Base-by-base conservation (phyloP, 2,329 filamentous ascomycete species). In the Monosporascus sp. region DNA sequence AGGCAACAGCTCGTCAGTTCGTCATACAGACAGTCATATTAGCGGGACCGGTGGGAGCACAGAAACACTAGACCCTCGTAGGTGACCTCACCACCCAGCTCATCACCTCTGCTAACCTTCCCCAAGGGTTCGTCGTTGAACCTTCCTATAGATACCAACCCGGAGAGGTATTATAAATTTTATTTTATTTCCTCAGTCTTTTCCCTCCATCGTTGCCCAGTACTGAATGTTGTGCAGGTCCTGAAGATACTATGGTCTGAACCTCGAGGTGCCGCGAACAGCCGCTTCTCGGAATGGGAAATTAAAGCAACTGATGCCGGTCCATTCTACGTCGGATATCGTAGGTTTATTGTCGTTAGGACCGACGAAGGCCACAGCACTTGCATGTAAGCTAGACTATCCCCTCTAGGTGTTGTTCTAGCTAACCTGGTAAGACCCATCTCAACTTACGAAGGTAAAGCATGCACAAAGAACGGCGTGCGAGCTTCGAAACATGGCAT, bases 161-260 rank as follows among this genome's bases (percentile, higher is more conserved):
- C 5, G 65, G 65, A n/a, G 62, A 65, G 54, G 65, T 65, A 48
- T 59, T 42, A 47, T 18, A 14, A 11, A 5, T 34, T 11, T 15
- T 15, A 27, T 24, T 15, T n/a, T 18, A 7, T 3, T 27, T 18
- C 6, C 5, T 18, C 3, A 47, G 11, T 36, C 27, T 34, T 36
- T 25, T 14, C 15, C 2, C 24, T 49, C 36, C 14, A 36, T 36
- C 17, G 41, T 24, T 9, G 6, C 11, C n/a, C 11, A 2, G 34
- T 52, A 50, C 48, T 51, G 50, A 53, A 20, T 39, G 7, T 11
- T 15, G 31, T 41, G 20, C 51, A 80, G 78, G 75, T 83, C 18
- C 79, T 82, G 65, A 83, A 82, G 59, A 72, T 80, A 2, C 63
- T 76, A 18, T 83, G 80, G 79, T 72, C 74, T 8, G 79, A 83